Evolutionary conservation across 1,139 yeast species (phyloP).

Genomic region (Geotrichum bryndzae): DNA sequence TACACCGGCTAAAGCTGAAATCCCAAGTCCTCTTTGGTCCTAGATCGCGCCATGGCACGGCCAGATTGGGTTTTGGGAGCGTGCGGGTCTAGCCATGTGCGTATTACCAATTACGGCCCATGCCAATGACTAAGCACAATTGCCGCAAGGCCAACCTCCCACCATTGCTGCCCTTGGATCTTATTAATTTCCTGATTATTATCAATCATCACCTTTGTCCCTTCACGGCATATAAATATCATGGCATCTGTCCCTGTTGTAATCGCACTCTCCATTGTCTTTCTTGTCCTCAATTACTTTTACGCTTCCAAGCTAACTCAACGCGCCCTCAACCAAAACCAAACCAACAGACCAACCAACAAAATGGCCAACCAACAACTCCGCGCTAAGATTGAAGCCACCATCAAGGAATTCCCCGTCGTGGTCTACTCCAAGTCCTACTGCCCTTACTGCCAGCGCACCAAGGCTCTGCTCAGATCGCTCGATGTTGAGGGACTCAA

Average conservation of each 20-base stretch:
- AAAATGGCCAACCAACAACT: constrained; percentile 8
- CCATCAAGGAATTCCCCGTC: constrained; percentile 11
- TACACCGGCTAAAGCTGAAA: no score
- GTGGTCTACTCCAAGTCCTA: constrained; percentile 18
- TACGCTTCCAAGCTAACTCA: neutral
- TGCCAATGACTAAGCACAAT: no score
- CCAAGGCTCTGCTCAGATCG: constrained; percentile 27
- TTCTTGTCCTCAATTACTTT: neutral
- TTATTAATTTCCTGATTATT: no score
- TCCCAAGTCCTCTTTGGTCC: no score
- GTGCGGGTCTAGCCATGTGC: no score
- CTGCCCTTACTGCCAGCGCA: constrained; percentile 30
- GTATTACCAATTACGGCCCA: no score
- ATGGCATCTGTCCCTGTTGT: neutral
- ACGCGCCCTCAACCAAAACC: neutral
- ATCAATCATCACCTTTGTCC: neutral
- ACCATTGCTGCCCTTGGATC: no score
- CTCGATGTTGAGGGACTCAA: constrained; percentile 24
- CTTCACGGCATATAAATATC: neutral
- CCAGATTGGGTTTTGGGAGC: no score
- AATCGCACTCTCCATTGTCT: neutral
- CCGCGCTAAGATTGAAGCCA: constrained; percentile 8
- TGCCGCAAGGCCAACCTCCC: no score
- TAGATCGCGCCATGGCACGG: no score
- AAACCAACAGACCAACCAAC: neutral